Percentiles rank a stretch among this genome's conserved stretches.
phyloP scores from a whole-genome alignment of 2,329 filamentous ascomycete species.

The Colletotrichum echinochloae region DNA sequence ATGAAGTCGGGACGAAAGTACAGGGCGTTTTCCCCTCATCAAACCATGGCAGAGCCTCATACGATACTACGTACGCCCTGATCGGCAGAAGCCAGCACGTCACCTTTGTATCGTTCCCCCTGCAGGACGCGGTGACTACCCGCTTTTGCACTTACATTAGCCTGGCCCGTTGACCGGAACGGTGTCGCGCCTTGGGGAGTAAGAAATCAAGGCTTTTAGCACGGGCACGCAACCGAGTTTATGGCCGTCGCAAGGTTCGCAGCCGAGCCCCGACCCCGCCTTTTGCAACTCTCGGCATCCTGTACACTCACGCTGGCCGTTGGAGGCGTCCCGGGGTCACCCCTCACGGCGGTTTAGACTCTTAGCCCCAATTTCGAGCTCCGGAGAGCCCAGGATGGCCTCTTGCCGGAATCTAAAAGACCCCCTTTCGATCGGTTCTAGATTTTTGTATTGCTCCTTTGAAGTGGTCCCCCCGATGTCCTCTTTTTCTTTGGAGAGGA shows the following conservation, averaged over 20 bases:
- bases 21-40: background rate
- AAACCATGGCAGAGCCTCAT: slow-evolving; percentile 18
- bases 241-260: background rate
- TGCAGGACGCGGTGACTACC: background rate
- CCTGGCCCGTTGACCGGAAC: background rate
- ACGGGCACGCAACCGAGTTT: background rate
- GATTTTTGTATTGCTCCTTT: background rate
- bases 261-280: background rate
- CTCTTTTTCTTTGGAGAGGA: background rate
- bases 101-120: background rate
- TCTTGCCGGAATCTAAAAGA: background rate
- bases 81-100: slow-evolving; percentile 12
- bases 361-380: no score
- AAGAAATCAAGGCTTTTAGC: background rate
- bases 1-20: background rate
- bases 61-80: slow-evolving; percentile 1
- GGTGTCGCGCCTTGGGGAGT: background rate
- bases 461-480: background rate
- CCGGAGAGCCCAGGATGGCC: background rate
- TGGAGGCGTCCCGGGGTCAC: background rate
- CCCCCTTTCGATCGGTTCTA: background rate
- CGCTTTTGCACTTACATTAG: slow-evolving; percentile 1
- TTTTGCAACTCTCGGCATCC: background rate
- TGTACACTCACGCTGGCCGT: background rate
- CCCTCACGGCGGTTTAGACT: background rate